These are phyloP conservation scores for Pseudomassariella vexata DNA, from an alignment of 2,329 filamentous ascomycete genomes.

Conservation along the genomic window DNA sequence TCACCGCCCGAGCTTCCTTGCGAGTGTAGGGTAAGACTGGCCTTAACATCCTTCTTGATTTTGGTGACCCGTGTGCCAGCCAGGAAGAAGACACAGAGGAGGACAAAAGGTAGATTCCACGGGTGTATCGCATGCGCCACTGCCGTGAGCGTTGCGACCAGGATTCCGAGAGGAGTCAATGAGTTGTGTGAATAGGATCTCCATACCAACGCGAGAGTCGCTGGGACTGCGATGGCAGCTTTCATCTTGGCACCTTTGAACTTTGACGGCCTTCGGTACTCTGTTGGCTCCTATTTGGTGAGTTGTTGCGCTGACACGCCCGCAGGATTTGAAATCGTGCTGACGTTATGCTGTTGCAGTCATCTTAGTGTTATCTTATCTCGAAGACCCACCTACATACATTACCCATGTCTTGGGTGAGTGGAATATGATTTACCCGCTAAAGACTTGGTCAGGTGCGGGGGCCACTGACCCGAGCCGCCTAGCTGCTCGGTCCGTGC, in stretches of 20 bases:
- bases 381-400: no score
- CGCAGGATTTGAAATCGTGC: no score
- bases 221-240: constrained; percentile 49
- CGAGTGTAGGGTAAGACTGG: constrained; percentile 71
- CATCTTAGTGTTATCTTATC: no score
- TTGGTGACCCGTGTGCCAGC: constrained; percentile 80
- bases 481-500: no score
- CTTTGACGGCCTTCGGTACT: no score
- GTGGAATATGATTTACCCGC: no score
- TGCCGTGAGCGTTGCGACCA: constrained; percentile 68
- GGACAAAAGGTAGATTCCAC: constrained; percentile 83
- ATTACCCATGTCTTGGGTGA: no score
- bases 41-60: constrained; percentile 83
- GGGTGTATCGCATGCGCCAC: constrained; percentile 82
- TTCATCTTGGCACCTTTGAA: constrained; percentile 50
- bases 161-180: constrained; percentile 70
- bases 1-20: constrained; percentile 71
- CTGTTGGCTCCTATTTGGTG: no score
- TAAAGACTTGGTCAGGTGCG: no score
- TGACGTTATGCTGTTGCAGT: no score
- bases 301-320: no score
- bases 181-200: constrained; percentile 68
- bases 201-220: constrained; percentile 55
- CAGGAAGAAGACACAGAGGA: constrained; percentile 81
- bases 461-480: no score